Base-by-base conservation (phyloP, 129 eudicot genomes). In the Scalesia atractyloides region DNA sequence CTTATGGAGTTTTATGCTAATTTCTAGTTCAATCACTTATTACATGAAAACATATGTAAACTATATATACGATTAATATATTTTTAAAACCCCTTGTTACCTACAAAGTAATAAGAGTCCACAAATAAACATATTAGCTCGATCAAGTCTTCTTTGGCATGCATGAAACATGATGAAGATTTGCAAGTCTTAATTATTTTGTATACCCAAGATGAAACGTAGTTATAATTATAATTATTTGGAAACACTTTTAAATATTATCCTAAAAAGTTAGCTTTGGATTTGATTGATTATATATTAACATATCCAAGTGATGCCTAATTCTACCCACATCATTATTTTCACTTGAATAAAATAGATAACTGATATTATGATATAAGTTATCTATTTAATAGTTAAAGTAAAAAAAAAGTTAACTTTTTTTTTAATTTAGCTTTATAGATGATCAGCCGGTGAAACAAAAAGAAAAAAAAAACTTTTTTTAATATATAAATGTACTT, bases 151-250 rank as follows among this genome's bases (percentile, higher is more conserved):
- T 57, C 48, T 47, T 72, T 47, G 60, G 61, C 74, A 67, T 76
- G 61, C 74, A 67, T 76, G 74, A 77, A 78, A 54, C 72, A 53
- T 64, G 77, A 71, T 71, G 77, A 78, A 65, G 17, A 46, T 71
- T 7, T 62, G 52, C 72, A 9, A 63, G 77, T 71, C 62, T 53
- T 64, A 78, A 71, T 63, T 43, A 70, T 39, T 26, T 12, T 51
- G 59, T 51, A 63, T 14, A 57, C 47, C 82, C 26, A 44, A 70
- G 72, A 41, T 43, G 77, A 73, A 34, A 53, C 82, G 71, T 15
- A 58, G 30, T 68, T 22, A 76, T 76, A 68, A 13, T 60, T 68
- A 39, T 76, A 58, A 58, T 76, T 36, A 68, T 76, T 61, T 61
- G 48, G 62, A 53, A 24, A 37, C 46, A 26, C 71, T 24, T 51